Evolutionary conservation across 2,329 filamentous ascomycete species (phyloP), one percentile per base, ranked within the genome.

Genomic region (Ophiostoma sp.): DNA sequence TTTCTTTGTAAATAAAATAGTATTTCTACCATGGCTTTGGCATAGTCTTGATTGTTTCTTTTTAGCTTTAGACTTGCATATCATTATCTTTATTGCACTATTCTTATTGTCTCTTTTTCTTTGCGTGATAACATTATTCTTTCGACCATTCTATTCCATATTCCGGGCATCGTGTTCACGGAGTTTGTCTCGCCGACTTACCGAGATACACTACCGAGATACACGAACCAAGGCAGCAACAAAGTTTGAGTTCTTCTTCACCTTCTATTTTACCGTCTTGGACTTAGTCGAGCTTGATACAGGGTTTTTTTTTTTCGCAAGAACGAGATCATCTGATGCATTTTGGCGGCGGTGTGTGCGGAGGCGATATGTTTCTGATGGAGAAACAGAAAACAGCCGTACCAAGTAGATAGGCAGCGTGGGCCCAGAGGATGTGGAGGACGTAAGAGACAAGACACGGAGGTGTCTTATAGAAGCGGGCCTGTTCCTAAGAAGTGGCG

Each of bases 341-440:
- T 31, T 55, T 45, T 7, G 45, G 42, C 28, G 45, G 45, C 25
- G 19, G 8, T 25, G 50, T 68, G 42, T 45, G 52, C 2, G 33
- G 55, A 61, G 69, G 69, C 55, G 39, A 71, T 12, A 25, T 63
- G 57, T 71, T 63, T 63, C 57, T 52, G 55, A 57, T 63, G 69
- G 39, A n/a, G 42, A 68, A 68, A 68, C 39, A 68, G 63, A 63
- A 64, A 52, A 71, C 39, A 71, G 69, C 55, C 69, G 69, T 64
- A 71, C 69, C 69, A 63, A 52, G 25, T 8, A 31, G 36, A 22
- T 33, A 11, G 57, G 19, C n/a, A 25, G 22, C 17, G 11, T 61
- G 69, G 69, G 25, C 33, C 69, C 5, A 69, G 64, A 50, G 6
- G 22, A 3, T 4, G 63, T n/a, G 39, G 19, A 33, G 4, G 33